These are phyloP conservation scores for Aphanomyces astaci DNA, from an alignment of 352 stramenopile species.

Conservation along the genomic window DNA sequence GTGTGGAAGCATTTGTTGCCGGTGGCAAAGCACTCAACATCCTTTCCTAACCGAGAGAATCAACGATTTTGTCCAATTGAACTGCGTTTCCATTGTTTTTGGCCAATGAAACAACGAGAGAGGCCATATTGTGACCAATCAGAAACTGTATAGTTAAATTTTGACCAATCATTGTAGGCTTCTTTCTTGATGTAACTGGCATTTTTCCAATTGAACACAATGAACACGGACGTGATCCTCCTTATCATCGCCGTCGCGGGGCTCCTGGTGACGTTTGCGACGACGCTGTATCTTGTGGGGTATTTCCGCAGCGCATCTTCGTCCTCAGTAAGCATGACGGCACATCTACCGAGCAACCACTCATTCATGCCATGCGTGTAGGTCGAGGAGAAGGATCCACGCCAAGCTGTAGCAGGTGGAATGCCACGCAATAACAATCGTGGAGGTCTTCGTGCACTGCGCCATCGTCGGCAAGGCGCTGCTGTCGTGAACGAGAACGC, in stretches of 20 bases:
- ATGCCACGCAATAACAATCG: neutral
- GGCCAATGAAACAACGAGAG: no score
- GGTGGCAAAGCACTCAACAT: conserved; percentile 76
- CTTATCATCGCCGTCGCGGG: conserved; percentile 45
- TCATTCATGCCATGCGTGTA: no score
- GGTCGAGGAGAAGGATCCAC: neutral
- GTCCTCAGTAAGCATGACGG: neutral
- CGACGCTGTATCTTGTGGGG: conserved; percentile 57
- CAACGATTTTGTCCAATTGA: neutral
- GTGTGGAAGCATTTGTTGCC: conserved; percentile 88
- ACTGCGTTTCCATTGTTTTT: neutral
- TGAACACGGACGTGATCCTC: conserved; percentile 38
- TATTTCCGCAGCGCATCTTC: conserved; percentile 36
- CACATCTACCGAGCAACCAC: no score
- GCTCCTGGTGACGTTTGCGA: conserved; percentile 39
- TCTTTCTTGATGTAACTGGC: neutral
- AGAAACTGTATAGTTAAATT: neutral
- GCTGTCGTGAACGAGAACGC: conserved; percentile 1
- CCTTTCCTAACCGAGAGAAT: conserved; percentile 30
- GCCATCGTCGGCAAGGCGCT: neutral
- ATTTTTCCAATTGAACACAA: neutral
- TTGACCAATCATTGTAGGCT: neutral
- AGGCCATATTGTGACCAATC: no score
- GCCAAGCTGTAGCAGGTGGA: neutral
- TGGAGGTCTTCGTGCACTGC: neutral